Evolutionary conservation across 2,329 filamentous ascomycete genomes (phyloP), one percentile per base, ranked within the genome.

Genomic region (Phialophora macrospora): DNA sequence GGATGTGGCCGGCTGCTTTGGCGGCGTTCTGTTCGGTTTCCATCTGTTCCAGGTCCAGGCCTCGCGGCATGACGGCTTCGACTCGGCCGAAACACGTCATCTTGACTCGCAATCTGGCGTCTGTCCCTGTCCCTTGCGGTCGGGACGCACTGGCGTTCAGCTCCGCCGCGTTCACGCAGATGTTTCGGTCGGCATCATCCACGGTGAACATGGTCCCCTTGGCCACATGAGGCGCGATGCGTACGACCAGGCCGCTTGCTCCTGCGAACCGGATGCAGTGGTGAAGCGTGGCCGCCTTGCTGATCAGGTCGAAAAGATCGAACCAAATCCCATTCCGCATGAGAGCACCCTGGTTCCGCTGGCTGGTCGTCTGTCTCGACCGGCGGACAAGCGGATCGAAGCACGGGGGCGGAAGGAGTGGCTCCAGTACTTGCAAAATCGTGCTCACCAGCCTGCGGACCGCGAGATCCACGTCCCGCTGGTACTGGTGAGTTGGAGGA

Each of bases 51-150:
- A 58, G 38, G 34, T 68, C 56, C 4, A 51, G 38, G 12, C 62
- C 62, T 34, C 55, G 55, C 11, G 67, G 67, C 12, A 65, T 59
- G 11, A 65, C 62, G 14, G 68, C 70, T 61, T 72, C 68, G 54
- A 72, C 61, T 34, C 65, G 41, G 12, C 60, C 60, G 63, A 69
- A 72, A 54, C 70, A 72, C 4, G 63, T 70, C 70, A 72, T 72
- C 56, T 65, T 68, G 55, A 72, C 60, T 7, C 55, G 28, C 20
- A 66, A 41, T 17, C 22, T 49, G 26, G 65, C 55, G 22, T 63
- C 38, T 3, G 56, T 12, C 0, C 14, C 54, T 3, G 60, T 14
- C 0, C 22, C 54, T 3, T 4, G 9, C 7, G 54, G 38, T 24
- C 20, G 34, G 11, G 46, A n/a, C 6, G 26, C 62, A 14, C 44